phyloP scores from a whole-genome alignment of 495 filamentous ascomycete species.

The Hypoxylon intermedium region DNA sequence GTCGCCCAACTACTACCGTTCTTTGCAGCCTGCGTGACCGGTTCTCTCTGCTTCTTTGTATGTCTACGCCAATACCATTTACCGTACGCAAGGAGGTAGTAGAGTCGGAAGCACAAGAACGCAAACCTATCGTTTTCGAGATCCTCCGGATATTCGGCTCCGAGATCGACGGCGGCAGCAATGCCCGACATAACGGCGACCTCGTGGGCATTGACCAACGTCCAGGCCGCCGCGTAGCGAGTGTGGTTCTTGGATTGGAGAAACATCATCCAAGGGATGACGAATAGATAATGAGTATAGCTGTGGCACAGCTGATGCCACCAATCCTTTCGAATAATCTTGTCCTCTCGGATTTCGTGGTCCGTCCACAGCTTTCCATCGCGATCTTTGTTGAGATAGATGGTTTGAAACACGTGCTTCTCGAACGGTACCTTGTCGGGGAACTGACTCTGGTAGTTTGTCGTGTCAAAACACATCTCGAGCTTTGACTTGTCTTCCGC shows the following conservation, averaged over 20 bases:
- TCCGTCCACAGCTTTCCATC: constrained; percentile 72
- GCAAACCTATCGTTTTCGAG: constrained; percentile 56
- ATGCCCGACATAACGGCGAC: constrained; percentile 79
- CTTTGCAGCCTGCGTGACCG: constrained; percentile 31
- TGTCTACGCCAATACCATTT: constrained; percentile 46
- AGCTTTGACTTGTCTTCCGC: constrained; percentile 68
- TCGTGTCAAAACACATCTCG: constrained; percentile 88
- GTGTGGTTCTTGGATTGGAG: constrained; percentile 75
- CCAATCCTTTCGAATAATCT: constrained; percentile 77
- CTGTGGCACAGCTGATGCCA: constrained; percentile 87
- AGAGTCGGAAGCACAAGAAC: constrained; percentile 58
- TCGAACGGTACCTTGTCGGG: constrained; percentile 46
- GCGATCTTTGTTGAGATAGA: constrained; percentile 74
- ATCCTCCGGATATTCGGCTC: constrained; percentile 68
- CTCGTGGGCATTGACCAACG: constrained; percentile 86
- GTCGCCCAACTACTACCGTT: constrained; percentile 54
- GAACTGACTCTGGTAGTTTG: constrained; percentile 86
- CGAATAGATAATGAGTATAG: constrained; percentile 80
- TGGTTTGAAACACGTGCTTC: constrained; percentile 83
- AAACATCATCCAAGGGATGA: constrained; percentile 81
- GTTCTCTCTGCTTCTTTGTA: constrained; percentile 22
- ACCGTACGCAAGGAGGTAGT: constrained; percentile 51
- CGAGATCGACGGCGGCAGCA: constrained; percentile 78
- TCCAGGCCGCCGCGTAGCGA: constrained; percentile 76
- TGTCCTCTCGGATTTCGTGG: constrained; percentile 69